phyloP scores from a whole-genome alignment of 257 asterid genomes.

The Ballota nigra region DNA sequence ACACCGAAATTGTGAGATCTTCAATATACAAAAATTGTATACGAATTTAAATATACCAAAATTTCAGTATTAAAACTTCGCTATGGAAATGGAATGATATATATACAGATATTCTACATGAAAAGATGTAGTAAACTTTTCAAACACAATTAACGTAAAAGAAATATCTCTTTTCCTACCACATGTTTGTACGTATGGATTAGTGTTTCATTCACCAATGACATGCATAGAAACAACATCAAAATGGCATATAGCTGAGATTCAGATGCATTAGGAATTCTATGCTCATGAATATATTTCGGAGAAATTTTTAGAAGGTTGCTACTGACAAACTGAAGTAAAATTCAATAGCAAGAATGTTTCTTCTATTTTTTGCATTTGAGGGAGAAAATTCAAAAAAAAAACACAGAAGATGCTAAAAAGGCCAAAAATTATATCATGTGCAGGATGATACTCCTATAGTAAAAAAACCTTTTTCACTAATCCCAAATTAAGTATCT shows the following conservation, averaged over 20 bases:
- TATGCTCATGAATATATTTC: background rate
- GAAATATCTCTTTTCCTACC: background rate
- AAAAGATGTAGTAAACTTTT: no score
- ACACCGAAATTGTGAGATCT: no score
- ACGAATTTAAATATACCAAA: no score
- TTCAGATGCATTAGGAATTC: background rate
- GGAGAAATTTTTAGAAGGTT: no score
- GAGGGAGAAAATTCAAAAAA: background rate
- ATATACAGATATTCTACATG: no score
- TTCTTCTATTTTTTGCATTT: background rate
- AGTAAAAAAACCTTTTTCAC: background rate
- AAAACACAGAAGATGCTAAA: background rate
- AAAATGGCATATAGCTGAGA: background rate
- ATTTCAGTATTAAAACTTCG: no score
- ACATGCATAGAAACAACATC: background rate
- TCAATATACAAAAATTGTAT: no score
- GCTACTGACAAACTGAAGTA: background rate
- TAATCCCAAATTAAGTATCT: background rate
- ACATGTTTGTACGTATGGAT: background rate
- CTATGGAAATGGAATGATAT: no score
- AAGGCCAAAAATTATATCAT: background rate
- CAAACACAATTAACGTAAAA: no score
- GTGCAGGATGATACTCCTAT: background rate
- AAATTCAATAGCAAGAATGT: background rate
- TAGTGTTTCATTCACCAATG: background rate